phyloP scores from a whole-genome alignment of 2,329 filamentous ascomycete genomes.

The Akanthomyces muscarius region DNA sequence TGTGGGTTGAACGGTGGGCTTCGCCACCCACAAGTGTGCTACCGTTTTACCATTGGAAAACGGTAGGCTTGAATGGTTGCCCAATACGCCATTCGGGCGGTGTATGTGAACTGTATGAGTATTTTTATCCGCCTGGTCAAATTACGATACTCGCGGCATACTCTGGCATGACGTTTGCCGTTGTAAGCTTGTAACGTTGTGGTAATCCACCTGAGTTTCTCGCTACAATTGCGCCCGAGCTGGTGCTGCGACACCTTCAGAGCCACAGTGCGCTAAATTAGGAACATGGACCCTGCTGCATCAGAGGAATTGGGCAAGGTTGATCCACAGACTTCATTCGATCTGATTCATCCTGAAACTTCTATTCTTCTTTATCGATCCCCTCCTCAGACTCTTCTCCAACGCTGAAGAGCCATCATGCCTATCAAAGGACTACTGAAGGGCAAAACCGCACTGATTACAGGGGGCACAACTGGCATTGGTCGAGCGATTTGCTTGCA shows the following conservation, averaged over 20 bases:
- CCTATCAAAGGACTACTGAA: constrained; percentile 53
- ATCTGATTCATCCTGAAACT: background rate
- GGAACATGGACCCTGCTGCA: background rate
- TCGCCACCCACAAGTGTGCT: background rate
- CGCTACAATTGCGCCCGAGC: constrained; percentile 1
- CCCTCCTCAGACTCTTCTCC: background rate
- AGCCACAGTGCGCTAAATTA: background rate
- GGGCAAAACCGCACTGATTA: constrained; percentile 80
- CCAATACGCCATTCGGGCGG: background rate
- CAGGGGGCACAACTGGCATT: constrained; percentile 81
- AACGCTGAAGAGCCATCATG: constrained; percentile 30
- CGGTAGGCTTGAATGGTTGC: background rate
- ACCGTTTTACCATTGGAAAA: background rate
- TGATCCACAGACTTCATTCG: background rate
- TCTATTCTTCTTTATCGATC: background rate
- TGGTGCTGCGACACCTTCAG: background rate
- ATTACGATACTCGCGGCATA: no score
- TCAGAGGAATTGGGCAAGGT: background rate
- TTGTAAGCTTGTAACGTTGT: background rate
- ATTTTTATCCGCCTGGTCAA: background rate
- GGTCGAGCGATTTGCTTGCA: constrained; percentile 79
- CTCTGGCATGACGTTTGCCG: background rate
- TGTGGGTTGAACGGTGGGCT: background rate
- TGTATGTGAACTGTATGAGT: background rate
- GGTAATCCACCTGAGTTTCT: background rate